These are phyloP conservation scores for Sclerotinia trifoliorum DNA, from an alignment of 2,329 filamentous ascomycete genomes.

Conservation along the genomic window DNA sequence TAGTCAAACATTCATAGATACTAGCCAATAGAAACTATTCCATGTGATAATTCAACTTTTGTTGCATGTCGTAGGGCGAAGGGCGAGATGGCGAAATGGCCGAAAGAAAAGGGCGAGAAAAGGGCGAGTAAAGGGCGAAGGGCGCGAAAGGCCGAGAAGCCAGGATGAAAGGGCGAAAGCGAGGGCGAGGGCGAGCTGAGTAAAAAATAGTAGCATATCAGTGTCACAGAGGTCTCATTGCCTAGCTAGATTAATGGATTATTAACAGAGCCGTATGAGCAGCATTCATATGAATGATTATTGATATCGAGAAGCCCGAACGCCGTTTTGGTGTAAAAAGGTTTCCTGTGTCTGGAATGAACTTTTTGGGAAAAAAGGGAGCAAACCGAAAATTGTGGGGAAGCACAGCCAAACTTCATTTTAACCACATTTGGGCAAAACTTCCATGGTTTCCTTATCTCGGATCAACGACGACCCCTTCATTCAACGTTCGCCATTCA, in stretches of 20 bases:
- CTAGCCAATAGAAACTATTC: neutral
- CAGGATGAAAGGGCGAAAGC: constrained; percentile 9
- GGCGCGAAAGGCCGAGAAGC: neutral
- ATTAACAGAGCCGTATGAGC: neutral
- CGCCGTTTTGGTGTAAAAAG: neutral
- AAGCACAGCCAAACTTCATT: constrained; percentile 11
- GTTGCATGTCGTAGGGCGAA: constrained; percentile 16
- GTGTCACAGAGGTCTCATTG: neutral
- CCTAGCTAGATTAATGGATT: no score
- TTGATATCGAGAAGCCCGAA: neutral
- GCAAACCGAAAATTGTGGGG: constrained; percentile 11
- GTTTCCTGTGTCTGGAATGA: neutral
- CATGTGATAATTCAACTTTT: constrained; percentile 14
- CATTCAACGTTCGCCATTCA: constrained; percentile 1
- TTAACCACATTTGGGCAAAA: constrained; percentile 29
- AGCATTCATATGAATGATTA: neutral
- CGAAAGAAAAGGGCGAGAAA: neutral
- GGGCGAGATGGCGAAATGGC: neutral
- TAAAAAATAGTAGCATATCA: neutral
- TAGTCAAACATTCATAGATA: neutral
- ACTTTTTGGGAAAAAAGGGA: neutral
- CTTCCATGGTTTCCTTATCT: constrained; percentile 26
- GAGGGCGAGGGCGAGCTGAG: no score
- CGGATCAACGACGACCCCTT: constrained; percentile 16
- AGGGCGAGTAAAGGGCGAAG: neutral